Evolutionary conservation across 371 early-diverging fungal genomes (phyloP).

Genomic region (Mucor piriformis): DNA sequence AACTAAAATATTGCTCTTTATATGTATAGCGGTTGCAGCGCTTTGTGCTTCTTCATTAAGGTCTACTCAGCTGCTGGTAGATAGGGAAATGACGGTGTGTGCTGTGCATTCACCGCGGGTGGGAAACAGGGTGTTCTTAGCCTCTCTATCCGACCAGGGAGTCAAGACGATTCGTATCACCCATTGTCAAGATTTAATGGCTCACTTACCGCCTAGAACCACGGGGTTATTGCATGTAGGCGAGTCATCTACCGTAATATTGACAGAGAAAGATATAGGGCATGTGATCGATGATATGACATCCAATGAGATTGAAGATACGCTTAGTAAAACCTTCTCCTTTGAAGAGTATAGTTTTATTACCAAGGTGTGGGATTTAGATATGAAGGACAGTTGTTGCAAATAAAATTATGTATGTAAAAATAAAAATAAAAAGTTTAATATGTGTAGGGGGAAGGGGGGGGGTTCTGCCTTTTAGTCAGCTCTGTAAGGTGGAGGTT

Average conservation of each 20-base stretch:
- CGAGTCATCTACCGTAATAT: slow-evolving; percentile 27
- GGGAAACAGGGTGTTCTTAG: slow-evolving; percentile 31
- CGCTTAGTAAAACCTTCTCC: slow-evolving; percentile 17
- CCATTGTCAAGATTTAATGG: slow-evolving; percentile 27
- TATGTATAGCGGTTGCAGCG: slow-evolving; percentile 35
- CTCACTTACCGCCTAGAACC: slow-evolving; percentile 43
- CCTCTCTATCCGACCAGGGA: slow-evolving; percentile 19
- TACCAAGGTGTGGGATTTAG: slow-evolving; percentile 13
- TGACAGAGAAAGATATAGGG: slow-evolving; percentile 4
- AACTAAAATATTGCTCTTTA: too few relatives aligned
- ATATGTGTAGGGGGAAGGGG: not conserved
- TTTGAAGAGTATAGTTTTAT: slow-evolving; percentile 8
- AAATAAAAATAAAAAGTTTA: not conserved
- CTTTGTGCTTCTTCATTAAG: slow-evolving; percentile 45
- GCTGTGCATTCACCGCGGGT: slow-evolving; percentile 39
- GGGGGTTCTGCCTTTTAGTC: slow-evolving; percentile 2
- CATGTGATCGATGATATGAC: slow-evolving; percentile 9
- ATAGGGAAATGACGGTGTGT: slow-evolving; percentile 33
- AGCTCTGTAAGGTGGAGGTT: slow-evolving; percentile 44
- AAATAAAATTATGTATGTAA: slow-evolving; percentile 1
- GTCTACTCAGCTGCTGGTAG: slow-evolving; percentile 32
- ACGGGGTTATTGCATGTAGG: slow-evolving; percentile 39
- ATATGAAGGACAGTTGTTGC: slow-evolving; percentile 5
- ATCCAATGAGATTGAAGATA: slow-evolving; percentile 15
- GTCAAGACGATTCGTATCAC: slow-evolving; percentile 42